A percentile compares a stretch with the other conserved stretches of the same genome.
phyloP scores from a whole-genome alignment of 176 grass and related monocot species.

The Pharus latifolius region DNA sequence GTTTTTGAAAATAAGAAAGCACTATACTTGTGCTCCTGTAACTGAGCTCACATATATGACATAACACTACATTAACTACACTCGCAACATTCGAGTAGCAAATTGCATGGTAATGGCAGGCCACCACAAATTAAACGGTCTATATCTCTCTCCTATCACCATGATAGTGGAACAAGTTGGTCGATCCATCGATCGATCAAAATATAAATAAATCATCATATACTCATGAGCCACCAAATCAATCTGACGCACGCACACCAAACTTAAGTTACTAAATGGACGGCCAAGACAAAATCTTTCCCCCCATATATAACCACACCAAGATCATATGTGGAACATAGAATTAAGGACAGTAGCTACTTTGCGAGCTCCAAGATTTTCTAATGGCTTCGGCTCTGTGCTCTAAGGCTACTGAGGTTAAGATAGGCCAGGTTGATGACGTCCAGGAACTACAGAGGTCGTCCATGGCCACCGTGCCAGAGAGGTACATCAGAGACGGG shows the following conservation, averaged over 20 bases:
- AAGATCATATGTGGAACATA: too few species aligned
- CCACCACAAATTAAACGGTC: neutral
- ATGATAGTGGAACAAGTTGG: neutral
- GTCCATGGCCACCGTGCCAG: conserved; percentile 27
- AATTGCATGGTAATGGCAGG: neutral
- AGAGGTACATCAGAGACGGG: conserved; percentile 48
- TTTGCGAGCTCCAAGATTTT: neutral
- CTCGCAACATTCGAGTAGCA: neutral
- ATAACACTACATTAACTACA: neutral
- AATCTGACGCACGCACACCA: neutral
- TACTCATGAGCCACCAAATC: too few species aligned
- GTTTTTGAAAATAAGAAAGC: too few species aligned
- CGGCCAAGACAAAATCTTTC: neutral
- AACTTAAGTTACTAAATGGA: neutral
- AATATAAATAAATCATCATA: neutral
- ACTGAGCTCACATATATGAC: conserved; percentile 1
- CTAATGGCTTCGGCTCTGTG: conserved; percentile 13
- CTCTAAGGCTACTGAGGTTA: conserved; percentile 7
- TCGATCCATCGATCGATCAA: too few species aligned
- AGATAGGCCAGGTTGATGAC: conserved; percentile 43
- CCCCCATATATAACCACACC: neutral
- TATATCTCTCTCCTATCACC: neutral
- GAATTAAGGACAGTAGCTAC: too few species aligned
- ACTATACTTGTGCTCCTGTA: neutral
- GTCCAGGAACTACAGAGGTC: conserved; percentile 61